Base-by-base conservation (phyloP, 345 rosid genomes). In the Citrus reticulata region DNA sequence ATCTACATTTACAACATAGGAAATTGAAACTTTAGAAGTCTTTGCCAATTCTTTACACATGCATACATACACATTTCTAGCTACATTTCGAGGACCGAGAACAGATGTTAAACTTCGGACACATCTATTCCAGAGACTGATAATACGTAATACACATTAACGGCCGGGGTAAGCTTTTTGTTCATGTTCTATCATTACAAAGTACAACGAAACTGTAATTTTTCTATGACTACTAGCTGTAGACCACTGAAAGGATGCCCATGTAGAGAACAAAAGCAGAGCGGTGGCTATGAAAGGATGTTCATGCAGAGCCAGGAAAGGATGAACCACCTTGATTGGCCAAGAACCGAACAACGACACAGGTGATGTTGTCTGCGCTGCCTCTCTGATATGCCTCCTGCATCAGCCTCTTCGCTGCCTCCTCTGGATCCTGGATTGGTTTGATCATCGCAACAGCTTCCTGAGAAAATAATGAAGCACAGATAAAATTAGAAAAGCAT, bases 341-440 rank as follows among this genome's bases (percentile, higher is more conserved):
- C 82, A 89, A 76, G 89, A 94, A 97, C 60, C 97, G 98, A 74
- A 97, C 98, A 0, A 97, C 98, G 3, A 97, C 93, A 70, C 98
- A 93, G 42, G 99, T 94, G 75, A 97, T 97, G 82, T 97, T 97
- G 82, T 97, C 99, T 16, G 98, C 98, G 73, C 99, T 97, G 68
- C 98, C 98, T 81, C 98, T 88, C 88, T 92, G 98, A 86, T 84
- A 93, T 39, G 99, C 99, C 83, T 94, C 98, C 82, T 83, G 90
- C 97, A 94, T 82, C 81, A 94, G 86, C 77, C 88, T 90, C 86
- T 88, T 93, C 49, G 99, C 98, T 17, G 92, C 97, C 80, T 90
- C 91, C 90, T 97, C 98, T 0, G 99, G 89, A 78, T 97, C 99
- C 81, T 88, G 85, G 55, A 97, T 84, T 16, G 89, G 81, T 87